Evolutionary conservation across 148 eudicot species (phyloP), one percentile per base, ranked within the genome.

Genomic region (Bassia scoparia): DNA sequence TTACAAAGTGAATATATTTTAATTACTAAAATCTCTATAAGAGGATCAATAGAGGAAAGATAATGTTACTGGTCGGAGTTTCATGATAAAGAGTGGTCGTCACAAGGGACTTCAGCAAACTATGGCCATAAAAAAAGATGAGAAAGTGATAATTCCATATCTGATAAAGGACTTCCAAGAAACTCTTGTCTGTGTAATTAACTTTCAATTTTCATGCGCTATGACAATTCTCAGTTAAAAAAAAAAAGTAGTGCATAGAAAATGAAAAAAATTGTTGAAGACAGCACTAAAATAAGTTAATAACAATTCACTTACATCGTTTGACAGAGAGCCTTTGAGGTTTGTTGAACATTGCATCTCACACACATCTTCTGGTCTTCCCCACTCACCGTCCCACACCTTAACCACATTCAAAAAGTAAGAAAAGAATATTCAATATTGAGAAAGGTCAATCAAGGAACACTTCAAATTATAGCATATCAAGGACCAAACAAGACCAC

Each of bases 361-460:
- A 34, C 34, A 69, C 21, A 44, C 71, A 79, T 79, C 67, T 74
- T 69, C 78, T 13, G 78, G 76, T 74, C 67, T 74, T 63, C 75
- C 82, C 74, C 78, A 79, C 31, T 70, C 18, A 43, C 52, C 68
- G 55, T 79, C 78, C 78, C 82, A 69, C 13, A 67, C 78, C 82
- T 79, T 16, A 69, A 27, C 10, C 65, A 69, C 74, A 69, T 55
- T 50, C 50, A 69, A 3, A 30, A n/a, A 70, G 1, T 4, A 43
- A 43, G 13, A 41, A 41, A 41, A 53, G 4, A 6, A 62, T 20
- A 43, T 3, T 43, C 69, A 38, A 4, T 5, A 41, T 41, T n/a
- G n/a, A 41, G 4, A n/a, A 13, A n/a, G n/a, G 52, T 66, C 53
- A 43, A 12, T 64, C 49, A 65, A 7, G 2, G 15, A 35, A 34